Evolutionary conservation across 1,284 basidiomycete species (phyloP).

Genomic region (Rhizoctonia solani): DNA sequence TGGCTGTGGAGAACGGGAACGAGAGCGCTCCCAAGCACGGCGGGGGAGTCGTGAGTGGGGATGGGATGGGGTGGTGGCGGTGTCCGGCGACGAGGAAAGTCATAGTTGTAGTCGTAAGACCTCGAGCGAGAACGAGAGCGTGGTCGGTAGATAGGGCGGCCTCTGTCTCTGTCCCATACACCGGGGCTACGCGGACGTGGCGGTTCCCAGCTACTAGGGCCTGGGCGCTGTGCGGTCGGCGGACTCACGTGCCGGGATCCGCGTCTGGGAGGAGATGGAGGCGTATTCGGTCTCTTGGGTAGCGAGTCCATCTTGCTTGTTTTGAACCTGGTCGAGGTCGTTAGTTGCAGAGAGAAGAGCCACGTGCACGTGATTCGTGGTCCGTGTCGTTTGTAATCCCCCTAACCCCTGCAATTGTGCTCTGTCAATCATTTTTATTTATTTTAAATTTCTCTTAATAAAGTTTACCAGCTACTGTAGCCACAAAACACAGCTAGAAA

Average conservation of each 20-base stretch:
- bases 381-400: background rate
- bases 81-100: conserved; percentile 5
- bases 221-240: conserved; percentile 20
- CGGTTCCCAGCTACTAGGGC: conserved; percentile 30
- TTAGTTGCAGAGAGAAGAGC: too few relatives aligned
- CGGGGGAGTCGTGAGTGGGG: conserved; percentile 17
- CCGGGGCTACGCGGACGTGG: conserved; percentile 25
- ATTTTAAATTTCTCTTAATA: too few relatives aligned
- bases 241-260: conserved; percentile 30
- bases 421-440: too few relatives aligned
- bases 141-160: conserved; percentile 24
- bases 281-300: conserved; percentile 20
- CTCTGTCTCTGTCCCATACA: conserved; percentile 26
- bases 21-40: conserved; percentile 29
- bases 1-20: conserved; percentile 18
- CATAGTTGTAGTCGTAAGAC: conserved; percentile 17
- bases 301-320: conserved; percentile 21
- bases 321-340: background rate
- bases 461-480: too few relatives aligned
- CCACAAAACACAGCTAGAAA: too few relatives aligned
- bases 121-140: conserved; percentile 29
- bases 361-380: background rate
- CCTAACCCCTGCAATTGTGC: background rate
- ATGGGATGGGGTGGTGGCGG: conserved; percentile 5
- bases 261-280: conserved; percentile 25